Percentiles rank a stretch among this genome's conserved stretches.
Conservation (phyloP, 2,329 filamentous ascomycete species). For the Phaeomoniella chlamydospora region DNA sequence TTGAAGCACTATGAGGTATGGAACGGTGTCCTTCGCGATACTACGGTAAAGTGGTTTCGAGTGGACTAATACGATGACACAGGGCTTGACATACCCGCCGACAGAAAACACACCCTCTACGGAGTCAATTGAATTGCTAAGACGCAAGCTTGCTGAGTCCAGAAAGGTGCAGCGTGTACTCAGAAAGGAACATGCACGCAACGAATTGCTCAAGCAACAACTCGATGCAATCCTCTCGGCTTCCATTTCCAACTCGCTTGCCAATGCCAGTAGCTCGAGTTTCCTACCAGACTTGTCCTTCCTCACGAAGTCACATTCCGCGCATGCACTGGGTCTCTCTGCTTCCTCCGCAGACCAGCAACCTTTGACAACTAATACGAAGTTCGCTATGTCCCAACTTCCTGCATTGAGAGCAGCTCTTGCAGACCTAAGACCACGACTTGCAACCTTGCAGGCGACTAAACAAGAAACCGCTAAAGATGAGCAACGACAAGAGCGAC, state of each 20-base stretch:
- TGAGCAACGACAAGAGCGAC: conserved; percentile 54
- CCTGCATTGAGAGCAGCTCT: conserved; percentile 63
- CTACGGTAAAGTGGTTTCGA: not conserved
- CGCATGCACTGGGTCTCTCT: conserved; percentile 30
- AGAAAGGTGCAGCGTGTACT: conserved; percentile 58
- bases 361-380: conserved; percentile 31
- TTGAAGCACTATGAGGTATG: conserved; percentile 73
- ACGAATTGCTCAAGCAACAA: conserved; percentile 54
- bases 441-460: conserved; percentile 28
- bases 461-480: conserved; percentile 22
- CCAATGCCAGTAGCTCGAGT: conserved; percentile 7
- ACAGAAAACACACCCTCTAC: conserved; percentile 37
- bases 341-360: conserved; percentile 20
- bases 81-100: conserved; percentile 12
- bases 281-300: conserved; percentile 34
- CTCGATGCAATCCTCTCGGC: conserved; percentile 43
- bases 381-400: conserved; percentile 70
- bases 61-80: conserved; percentile 2
- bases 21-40: conserved; percentile 3
- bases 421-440: conserved; percentile 49
- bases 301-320: conserved; percentile 34
- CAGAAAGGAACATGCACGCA: conserved; percentile 54
- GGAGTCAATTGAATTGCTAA: conserved; percentile 56
- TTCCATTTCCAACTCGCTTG: conserved; percentile 3
- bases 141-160: conserved; percentile 64